A percentile compares a stretch with the other conserved stretches of the same genome.
These are phyloP conservation scores for Purpureocillium lavendulum DNA, from an alignment of 2,329 filamentous ascomycete genomes.

Conservation along the genomic window DNA sequence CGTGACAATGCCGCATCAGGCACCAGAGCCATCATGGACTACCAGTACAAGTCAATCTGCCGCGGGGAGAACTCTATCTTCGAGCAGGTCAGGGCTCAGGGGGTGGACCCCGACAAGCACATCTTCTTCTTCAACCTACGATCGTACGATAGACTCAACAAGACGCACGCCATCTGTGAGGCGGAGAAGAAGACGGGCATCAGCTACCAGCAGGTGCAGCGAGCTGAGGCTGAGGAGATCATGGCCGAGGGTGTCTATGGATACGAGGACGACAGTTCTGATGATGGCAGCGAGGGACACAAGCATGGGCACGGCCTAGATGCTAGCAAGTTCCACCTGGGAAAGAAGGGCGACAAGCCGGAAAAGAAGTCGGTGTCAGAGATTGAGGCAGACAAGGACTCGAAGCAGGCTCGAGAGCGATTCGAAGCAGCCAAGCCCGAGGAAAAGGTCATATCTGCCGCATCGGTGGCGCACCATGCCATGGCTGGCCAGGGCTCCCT, in stretches of 20 bases:
- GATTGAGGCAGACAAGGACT: slow-evolving; percentile 25
- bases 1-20: slow-evolving; percentile 74
- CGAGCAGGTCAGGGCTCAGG: slow-evolving; percentile 62
- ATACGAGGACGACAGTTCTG: slow-evolving; percentile 29
- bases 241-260: slow-evolving; percentile 70
- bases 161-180: slow-evolving; percentile 62
- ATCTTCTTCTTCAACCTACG: slow-evolving; percentile 93
- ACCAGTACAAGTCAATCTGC: slow-evolving; percentile 93
- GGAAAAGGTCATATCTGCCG: slow-evolving; percentile 26
- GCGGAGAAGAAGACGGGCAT: slow-evolving; percentile 77
- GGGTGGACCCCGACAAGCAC: slow-evolving; percentile 69
- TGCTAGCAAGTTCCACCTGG: slow-evolving; percentile 14
- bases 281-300: slow-evolving; percentile 2
- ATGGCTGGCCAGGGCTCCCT: slow-evolving; percentile 59
- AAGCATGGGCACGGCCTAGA: not conserved
- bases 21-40: slow-evolving; percentile 94
- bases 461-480: slow-evolving; percentile 63
- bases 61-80: slow-evolving; percentile 89
- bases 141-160: slow-evolving; percentile 86
- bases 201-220: slow-evolving; percentile 77
- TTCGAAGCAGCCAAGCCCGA: slow-evolving; percentile 42
- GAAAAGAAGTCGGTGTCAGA: slow-evolving; percentile 17
- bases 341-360: slow-evolving; percentile 40
- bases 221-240: slow-evolving; percentile 80
- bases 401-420: slow-evolving; percentile 37